Evolutionary conservation across 768 basidiomycete genomes (phyloP).

Genomic region (Polyporus arcularius): DNA sequence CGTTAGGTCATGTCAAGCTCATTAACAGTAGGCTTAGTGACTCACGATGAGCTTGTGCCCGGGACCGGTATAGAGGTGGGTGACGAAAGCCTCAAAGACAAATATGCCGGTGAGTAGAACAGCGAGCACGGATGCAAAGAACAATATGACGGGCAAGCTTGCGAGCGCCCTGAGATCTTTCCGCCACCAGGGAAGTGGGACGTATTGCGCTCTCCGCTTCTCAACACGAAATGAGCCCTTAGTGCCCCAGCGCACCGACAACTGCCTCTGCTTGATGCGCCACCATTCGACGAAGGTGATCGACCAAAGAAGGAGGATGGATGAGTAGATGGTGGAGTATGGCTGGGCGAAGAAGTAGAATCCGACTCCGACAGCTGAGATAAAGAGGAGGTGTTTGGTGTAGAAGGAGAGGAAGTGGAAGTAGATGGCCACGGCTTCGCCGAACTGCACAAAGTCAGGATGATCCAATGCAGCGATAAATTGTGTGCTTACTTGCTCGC

Average conservation of each 20-base stretch:
- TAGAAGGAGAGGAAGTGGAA: constrained; percentile 88
- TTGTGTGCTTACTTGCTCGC: constrained; percentile 56
- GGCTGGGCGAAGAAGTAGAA: constrained; percentile 72
- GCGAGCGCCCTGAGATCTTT: constrained; percentile 68
- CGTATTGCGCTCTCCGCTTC: constrained; percentile 62
- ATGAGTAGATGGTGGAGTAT: constrained; percentile 78
- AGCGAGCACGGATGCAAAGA: constrained; percentile 71
- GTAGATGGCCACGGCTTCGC: constrained; percentile 83
- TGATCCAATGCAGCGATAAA: neutral
- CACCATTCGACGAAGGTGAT: constrained; percentile 89
- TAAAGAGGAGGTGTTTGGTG: constrained; percentile 75
- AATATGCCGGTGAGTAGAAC: constrained; percentile 80
- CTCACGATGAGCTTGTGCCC: constrained; percentile 78
- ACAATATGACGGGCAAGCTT: constrained; percentile 69
- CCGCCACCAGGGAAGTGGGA: constrained; percentile 63
- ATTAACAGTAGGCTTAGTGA: constrained; percentile 9
- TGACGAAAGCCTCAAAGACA: constrained; percentile 88
- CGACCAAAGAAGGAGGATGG: constrained; percentile 80
- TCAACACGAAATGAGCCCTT: constrained; percentile 78
- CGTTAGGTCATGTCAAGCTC: neutral
- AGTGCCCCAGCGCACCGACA: constrained; percentile 84
- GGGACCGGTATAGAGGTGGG: constrained; percentile 85
- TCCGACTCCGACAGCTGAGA: constrained; percentile 66
- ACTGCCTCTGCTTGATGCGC: constrained; percentile 80
- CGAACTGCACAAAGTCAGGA: constrained; percentile 52